Percentiles rank a stretch among this genome's conserved stretches.
Conservation (phyloP, 2,329 filamentous ascomycete species). For the Xylaria sp. region DNA sequence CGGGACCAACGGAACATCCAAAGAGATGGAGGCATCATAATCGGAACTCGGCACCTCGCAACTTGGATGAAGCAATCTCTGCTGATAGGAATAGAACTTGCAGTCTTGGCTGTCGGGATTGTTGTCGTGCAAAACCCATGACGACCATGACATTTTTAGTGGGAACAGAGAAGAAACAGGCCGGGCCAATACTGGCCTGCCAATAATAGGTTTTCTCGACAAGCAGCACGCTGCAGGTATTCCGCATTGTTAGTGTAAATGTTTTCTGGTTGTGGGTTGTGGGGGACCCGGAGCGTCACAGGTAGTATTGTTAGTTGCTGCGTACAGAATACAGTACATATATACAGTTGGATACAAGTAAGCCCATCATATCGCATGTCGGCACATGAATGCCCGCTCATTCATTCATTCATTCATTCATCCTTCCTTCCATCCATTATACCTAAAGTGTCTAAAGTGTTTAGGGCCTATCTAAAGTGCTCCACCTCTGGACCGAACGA, state of each 20-base stretch:
- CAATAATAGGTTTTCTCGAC: constrained; percentile 15
- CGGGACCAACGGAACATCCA: background rate
- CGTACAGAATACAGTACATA: no score
- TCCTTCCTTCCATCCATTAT: background rate
- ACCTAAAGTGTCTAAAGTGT: background rate
- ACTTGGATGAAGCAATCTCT: background rate
- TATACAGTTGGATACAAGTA: no score
- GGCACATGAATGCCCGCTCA: background rate
- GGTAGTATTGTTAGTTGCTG: no score
- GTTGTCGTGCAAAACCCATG: background rate
- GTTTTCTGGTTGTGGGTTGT: no score
- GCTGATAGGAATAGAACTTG: background rate
- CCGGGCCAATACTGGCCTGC: background rate
- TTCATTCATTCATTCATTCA: background rate
- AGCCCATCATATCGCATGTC: no score
- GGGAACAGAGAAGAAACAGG: constrained; percentile 11
- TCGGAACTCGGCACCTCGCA: constrained; percentile 13
- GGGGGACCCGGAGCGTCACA: no score
- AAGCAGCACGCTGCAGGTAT: constrained; percentile 1
- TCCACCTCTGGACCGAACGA: background rate
- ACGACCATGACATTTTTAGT: constrained; percentile 11
- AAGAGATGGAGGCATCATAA: background rate
- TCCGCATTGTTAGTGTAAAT: background rate
- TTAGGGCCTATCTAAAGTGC: background rate
- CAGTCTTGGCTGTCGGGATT: constrained; percentile 12